phyloP scores from a whole-genome alignment of 2,329 filamentous ascomycete genomes.

The Cladosporium sp. region DNA sequence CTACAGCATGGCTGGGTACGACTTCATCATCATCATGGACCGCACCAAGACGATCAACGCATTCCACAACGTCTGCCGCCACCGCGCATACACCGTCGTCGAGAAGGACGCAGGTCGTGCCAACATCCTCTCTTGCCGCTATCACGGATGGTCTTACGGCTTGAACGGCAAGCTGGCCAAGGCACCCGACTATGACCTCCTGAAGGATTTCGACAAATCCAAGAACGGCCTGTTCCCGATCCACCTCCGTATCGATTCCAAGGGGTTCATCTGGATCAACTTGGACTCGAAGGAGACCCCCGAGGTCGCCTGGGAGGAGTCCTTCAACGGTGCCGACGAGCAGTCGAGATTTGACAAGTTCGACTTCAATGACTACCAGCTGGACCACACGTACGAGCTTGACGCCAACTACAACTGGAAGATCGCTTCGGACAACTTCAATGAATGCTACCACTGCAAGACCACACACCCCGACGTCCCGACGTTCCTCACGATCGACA shows the following conservation, averaged over 20 bases:
- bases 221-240: conserved; percentile 52
- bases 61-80: conserved; percentile 39
- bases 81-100: conserved; percentile 57
- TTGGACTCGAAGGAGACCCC: conserved; percentile 42
- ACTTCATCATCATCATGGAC: conserved; percentile 21
- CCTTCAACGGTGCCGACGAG: conserved; percentile 46
- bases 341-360: conserved; percentile 44
- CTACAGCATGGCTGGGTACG: conserved; percentile 22
- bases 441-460: conserved; percentile 61
- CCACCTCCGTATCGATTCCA: conserved; percentile 47
- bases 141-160: conserved; percentile 61
- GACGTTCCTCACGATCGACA: conserved; percentile 51
- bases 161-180: conserved; percentile 55
- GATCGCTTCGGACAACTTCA: conserved; percentile 58
- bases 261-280: conserved; percentile 55
- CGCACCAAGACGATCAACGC: conserved; percentile 31
- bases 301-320: conserved; percentile 48
- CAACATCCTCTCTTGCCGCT: conserved; percentile 54
- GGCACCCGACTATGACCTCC: conserved; percentile 54
- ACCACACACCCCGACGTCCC: conserved; percentile 55
- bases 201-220: conserved; percentile 52
- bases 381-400: conserved; percentile 54
- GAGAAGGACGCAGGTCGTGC: conserved; percentile 48
- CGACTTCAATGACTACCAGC: conserved; percentile 51
- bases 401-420: conserved; percentile 57